These are phyloP conservation scores for Metschnikowia shivogae DNA, from an alignment of 805 yeast species.

Conservation along the genomic window DNA sequence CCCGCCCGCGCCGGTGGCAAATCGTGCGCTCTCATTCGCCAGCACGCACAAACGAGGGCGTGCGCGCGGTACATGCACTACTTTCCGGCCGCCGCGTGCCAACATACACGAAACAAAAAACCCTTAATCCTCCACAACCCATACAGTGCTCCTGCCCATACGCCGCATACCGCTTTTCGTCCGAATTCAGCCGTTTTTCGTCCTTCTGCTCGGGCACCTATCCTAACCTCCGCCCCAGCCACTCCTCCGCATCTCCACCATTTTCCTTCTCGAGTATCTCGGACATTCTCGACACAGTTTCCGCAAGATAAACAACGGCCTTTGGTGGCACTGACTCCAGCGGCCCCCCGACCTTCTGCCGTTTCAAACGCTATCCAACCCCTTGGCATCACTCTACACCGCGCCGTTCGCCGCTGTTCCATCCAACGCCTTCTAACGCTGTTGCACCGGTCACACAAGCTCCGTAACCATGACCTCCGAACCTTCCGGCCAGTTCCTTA, in stretches of 20 bases:
- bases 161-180: constrained; percentile 1
- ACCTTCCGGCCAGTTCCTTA: constrained; percentile 13
- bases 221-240: neutral
- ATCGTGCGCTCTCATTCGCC: constrained; percentile 12
- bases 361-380: too few relatives aligned
- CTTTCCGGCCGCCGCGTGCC: constrained; percentile 1
- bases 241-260: neutral
- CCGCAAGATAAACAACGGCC: too few relatives aligned
- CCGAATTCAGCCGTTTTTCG: neutral
- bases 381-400: neutral
- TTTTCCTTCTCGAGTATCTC: neutral
- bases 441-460: too few relatives aligned
- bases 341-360: too few relatives aligned
- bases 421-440: neutral
- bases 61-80: constrained; percentile 15
- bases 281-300: too few relatives aligned
- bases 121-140: constrained; percentile 1
- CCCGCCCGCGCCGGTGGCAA: constrained; percentile 13
- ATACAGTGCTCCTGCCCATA: constrained; percentile 2
- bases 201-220: neutral
- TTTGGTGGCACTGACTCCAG: too few relatives aligned
- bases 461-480: constrained; percentile 11
- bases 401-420: neutral
- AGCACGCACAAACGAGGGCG: constrained; percentile 13
- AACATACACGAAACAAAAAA: constrained; percentile 2